These are phyloP conservation scores for Volutella citrinella DNA, from an alignment of 2,329 filamentous ascomycete species.

Conservation along the genomic window DNA sequence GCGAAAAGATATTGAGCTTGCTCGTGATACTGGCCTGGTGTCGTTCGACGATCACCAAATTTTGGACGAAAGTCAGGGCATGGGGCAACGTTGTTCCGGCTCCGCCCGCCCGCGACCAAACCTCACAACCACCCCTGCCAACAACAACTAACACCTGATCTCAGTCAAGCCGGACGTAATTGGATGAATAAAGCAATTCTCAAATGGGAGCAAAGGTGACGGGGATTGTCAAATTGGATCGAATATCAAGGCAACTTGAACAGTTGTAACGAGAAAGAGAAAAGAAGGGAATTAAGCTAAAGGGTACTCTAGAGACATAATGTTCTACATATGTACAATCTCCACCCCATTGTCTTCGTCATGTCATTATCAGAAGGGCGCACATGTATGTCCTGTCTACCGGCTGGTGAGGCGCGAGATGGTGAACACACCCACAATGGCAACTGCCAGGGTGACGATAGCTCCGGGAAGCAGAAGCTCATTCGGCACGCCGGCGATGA, in stretches of 20 bases:
- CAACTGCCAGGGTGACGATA: conserved; percentile 90
- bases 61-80: conserved; percentile 21
- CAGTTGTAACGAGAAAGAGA: conserved; percentile 8
- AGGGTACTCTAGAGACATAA: conserved; percentile 25
- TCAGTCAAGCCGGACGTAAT: background rate
- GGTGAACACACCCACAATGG: conserved; percentile 90
- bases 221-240: no score
- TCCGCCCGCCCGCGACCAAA: conserved; percentile 9
- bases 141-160: no score
- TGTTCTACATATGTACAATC: conserved; percentile 31
- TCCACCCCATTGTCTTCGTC: conserved; percentile 28
- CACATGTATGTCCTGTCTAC: no score
- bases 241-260: no score
- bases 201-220: no score
- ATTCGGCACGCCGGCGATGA: conserved; percentile 90
- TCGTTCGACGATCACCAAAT: conserved; percentile 25
- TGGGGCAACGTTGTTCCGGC: conserved; percentile 23
- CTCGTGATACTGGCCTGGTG: conserved; percentile 16
- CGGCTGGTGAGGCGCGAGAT: conserved; percentile 67
- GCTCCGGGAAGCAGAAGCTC: conserved; percentile 90
- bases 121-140: conserved; percentile 1
- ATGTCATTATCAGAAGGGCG: conserved; percentile 31
- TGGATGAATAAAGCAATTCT: conserved; percentile 8
- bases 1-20: conserved; percentile 26
- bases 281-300: conserved; percentile 20